Conservation (phyloP, 495 filamentous ascomycete genomes). For the Polyplosphaeria fusca region DNA sequence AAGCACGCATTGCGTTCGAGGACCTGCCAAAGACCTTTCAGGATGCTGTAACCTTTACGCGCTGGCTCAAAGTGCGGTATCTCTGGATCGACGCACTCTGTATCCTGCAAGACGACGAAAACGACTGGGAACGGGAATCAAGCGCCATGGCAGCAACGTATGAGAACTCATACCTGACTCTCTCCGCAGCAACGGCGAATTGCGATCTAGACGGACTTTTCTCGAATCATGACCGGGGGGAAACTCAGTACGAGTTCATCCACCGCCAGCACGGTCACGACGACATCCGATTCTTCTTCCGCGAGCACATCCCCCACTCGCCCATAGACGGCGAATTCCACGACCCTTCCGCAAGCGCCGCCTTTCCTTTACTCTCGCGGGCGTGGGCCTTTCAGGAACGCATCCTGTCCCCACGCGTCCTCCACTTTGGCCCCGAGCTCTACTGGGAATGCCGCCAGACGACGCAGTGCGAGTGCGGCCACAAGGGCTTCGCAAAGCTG, state of each 20-base stretch:
- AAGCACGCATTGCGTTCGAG: neutral
- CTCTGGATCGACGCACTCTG: constrained; percentile 33
- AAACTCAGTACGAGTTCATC: neutral
- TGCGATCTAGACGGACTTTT: neutral
- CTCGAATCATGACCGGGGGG: neutral
- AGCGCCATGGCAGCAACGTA: constrained; percentile 8
- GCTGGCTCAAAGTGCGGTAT: constrained; percentile 11
- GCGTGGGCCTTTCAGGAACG: constrained; percentile 29
- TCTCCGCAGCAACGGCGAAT: constrained; percentile 3
- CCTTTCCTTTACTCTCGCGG: neutral
- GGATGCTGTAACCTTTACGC: constrained; percentile 20
- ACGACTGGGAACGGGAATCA: constrained; percentile 14
- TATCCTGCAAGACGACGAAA: constrained; percentile 16
- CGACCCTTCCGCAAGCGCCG: neutral
- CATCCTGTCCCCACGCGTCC: constrained; percentile 15
- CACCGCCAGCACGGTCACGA: neutral
- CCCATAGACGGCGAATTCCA: neutral
- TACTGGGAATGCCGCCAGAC: constrained; percentile 6
- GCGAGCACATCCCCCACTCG: neutral
- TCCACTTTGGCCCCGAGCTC: constrained; percentile 7
- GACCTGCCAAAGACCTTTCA: constrained; percentile 15
- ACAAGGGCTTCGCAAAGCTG: neutral
- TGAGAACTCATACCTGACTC: neutral
- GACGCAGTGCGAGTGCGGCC: constrained; percentile 11
- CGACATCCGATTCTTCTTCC: neutral